Evolutionary conservation across 805 yeast species (phyloP), one percentile per base, ranked within the genome.

Genomic region (Saccharomycopsis capsularis): DNA sequence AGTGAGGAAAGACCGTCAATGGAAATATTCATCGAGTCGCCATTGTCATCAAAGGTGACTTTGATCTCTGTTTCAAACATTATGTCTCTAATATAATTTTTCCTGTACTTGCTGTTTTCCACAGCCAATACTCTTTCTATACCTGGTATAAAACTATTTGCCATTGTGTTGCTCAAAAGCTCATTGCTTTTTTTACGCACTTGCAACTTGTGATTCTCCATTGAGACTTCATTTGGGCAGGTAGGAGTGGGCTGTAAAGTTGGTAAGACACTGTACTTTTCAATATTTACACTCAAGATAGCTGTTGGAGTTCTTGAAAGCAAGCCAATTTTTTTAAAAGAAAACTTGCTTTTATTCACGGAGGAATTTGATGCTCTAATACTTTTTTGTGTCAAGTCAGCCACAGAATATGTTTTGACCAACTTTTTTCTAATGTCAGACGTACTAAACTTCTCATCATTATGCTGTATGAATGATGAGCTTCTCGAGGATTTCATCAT

Each of bases 311-410:
- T 32, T 41, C 55, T 27, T 2, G 38, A 22, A 9, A 51, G 15
- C 11, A 51, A 39, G 30, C 48, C 47, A 11, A 45, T 29, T 30
- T 40, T 42, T 27, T 42, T 39, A 6, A 40, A 36, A 23, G 22
- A 21, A 19, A 37, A 23, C 25, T 42, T 52, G 19, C 40, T 19
- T 27, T 44, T 44, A 3, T 25, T 42, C 5, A n/a, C 23, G 29
- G 21, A 25, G 24, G 44, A 47, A 29, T 42, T 43, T 1, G 53
- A 40, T 4, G 52, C 45, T 27, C 54, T 15, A 18, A 52, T 52
- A 41, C 51, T 50, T 22, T 47, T 46, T 19, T 52, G 55, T 6
- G 55, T 52, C 22, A 52, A 35, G 34, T 52, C 55, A 2, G 55
- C 45, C 13, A 52, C 50, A 6, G 53, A 50, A 16, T 39, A n/a